Evolutionary conservation across 768 basidiomycete genomes (phyloP).

Genomic region (Austroboletus festivus): DNA sequence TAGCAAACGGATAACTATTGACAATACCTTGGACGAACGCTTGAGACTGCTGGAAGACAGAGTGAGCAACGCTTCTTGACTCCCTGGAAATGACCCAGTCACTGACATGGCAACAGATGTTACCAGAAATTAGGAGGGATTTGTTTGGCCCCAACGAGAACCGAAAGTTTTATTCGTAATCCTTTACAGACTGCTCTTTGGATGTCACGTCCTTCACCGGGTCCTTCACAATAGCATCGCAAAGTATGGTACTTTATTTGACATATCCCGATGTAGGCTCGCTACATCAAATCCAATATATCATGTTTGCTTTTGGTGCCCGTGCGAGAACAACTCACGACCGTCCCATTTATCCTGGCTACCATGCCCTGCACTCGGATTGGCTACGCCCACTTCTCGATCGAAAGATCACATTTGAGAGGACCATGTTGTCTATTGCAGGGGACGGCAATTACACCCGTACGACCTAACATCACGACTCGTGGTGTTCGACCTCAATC

Average conservation of each 20-base stretch:
- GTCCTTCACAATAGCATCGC: background rate
- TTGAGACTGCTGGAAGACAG: slow-evolving; percentile 85
- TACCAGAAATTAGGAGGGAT: slow-evolving; percentile 88
- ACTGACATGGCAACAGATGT: slow-evolving; percentile 62
- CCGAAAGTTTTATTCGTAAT: slow-evolving; percentile 82
- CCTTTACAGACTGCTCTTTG: background rate
- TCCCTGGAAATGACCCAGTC: background rate
- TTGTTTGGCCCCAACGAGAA: slow-evolving; percentile 90
- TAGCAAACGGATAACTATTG: slow-evolving; percentile 76
- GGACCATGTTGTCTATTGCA: no score
- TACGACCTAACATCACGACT: no score
- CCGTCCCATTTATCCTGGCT: background rate
- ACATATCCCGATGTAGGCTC: no score
- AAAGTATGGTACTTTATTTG: no score
- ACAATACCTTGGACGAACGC: slow-evolving; percentile 94
- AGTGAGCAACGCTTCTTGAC: slow-evolving; percentile 44
- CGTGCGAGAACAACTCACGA: background rate
- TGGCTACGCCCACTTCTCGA: no score
- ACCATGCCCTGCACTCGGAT: background rate
- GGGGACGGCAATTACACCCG: no score
- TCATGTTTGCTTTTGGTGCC: background rate
- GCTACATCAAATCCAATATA: background rate
- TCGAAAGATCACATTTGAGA: no score
- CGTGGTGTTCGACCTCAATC: no score
- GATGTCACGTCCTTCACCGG: background rate